Conservation (phyloP, 2,329 filamentous ascomycete species). For the Lasiodiplodia hormozganensis region DNA sequence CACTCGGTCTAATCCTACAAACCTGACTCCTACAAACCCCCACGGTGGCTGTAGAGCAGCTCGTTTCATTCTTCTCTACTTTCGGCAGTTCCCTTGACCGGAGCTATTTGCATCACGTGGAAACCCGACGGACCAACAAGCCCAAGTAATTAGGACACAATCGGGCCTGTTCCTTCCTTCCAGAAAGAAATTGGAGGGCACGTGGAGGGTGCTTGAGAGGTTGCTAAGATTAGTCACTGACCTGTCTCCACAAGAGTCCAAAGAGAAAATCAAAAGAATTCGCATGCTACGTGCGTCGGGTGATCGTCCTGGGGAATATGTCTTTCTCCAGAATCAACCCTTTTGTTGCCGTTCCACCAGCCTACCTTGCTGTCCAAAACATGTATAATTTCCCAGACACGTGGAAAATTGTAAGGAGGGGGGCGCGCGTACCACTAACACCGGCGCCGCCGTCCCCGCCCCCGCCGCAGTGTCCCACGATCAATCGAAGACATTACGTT, state of each 20-base stretch:
- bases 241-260: background rate
- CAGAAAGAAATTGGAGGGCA: background rate
- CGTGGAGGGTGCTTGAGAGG: background rate
- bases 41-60: background rate
- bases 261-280: background rate
- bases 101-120: background rate
- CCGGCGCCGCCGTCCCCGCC: background rate
- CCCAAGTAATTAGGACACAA: background rate
- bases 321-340: background rate
- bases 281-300: background rate
- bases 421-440: background rate
- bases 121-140: background rate
- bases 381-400: slow-evolving; percentile 8
- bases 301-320: background rate
- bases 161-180: background rate
- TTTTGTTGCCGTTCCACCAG: background rate
- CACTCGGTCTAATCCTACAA: background rate
- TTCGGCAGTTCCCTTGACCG: background rate
- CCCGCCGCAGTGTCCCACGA: background rate
- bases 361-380: background rate
- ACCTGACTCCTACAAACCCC: background rate
- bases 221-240: background rate
- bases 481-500: background rate
- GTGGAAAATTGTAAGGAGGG: slow-evolving; percentile 20
- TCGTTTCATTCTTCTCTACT: background rate